Base-by-base conservation (phyloP, 371 early-diverging fungal genomes). In the Mucor plumbeus region DNA sequence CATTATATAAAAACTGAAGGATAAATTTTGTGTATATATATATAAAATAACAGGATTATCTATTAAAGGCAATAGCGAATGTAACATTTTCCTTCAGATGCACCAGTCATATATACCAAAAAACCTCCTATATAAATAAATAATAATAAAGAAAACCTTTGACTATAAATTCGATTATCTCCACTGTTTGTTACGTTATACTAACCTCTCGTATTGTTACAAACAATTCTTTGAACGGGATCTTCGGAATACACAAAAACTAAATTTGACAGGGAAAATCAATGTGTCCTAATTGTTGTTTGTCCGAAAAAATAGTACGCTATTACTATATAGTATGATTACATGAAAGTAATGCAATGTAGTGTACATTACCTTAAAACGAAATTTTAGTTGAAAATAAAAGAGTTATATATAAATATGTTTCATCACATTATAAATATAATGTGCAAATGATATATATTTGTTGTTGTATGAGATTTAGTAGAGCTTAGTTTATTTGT, bases 241-340 rank as follows among this genome's bases (percentile, higher is more conserved):
- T 56, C 56, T 56, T 56, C 56, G 56, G 56, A 36, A 56, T 56
- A 54, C 54, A 47, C 47, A 47, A 47, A 47, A 47, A 47, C 47
- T 19, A 53, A 31, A 31, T 53, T 53, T 53, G 53, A 53, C 53
- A 53, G 53, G 26, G 53, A 13, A 53, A 53, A 53, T 53, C 53
- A 53, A 53, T 31, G 53, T 14, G 53, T 11, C 53, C 53, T 53
- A 53, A 53, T 53, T 53, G 53, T 14, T 53, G 53, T 53, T 53
- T 53, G 19, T 31, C 53, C 53, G 53, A 53, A 53, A 26, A 53
- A 13, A 53, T 1, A 38, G 9, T 7, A 9, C 9, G 5, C 38
- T 38, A 9, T 38, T 5, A 1, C 5, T 7, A 2, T 38, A 38
- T 7, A 9, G 38, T 11, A 38, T 38, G 26, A 26, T 26, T 26